Conservation (phyloP, 176 grass and related monocot species). For the Pontederia crassipes region DNA sequence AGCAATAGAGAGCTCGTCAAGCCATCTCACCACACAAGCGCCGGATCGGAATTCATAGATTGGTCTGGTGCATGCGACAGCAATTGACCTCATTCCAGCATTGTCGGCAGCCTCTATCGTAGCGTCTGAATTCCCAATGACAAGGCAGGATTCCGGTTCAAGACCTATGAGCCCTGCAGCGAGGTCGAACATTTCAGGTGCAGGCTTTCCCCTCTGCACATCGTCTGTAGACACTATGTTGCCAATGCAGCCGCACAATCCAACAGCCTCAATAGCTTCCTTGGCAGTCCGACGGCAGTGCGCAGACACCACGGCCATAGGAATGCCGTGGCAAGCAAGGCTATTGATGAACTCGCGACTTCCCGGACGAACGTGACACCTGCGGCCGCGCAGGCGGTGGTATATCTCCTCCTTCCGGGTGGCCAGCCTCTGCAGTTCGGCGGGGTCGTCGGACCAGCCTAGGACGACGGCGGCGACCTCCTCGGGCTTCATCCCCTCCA, state of each 20-base stretch:
- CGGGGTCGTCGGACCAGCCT: slow-evolving; percentile 48
- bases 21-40: slow-evolving; percentile 70
- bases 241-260: slow-evolving; percentile 57
- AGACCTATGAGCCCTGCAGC: slow-evolving; percentile 45
- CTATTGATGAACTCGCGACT: slow-evolving; percentile 54
- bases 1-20: slow-evolving; percentile 62
- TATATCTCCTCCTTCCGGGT: slow-evolving; percentile 58
- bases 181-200: slow-evolving; percentile 58
- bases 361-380: slow-evolving; percentile 34
- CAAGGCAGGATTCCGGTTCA: slow-evolving; percentile 50
- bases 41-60: slow-evolving; percentile 60
- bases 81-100: slow-evolving; percentile 76
- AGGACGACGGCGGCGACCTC: slow-evolving; percentile 60
- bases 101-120: slow-evolving; percentile 34
- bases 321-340: slow-evolving; percentile 42
- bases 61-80: slow-evolving; percentile 40
- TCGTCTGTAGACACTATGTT: slow-evolving; percentile 44
- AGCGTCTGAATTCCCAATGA: slow-evolving; percentile 55
- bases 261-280: slow-evolving; percentile 52
- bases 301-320: slow-evolving; percentile 38
- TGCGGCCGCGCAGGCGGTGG: slow-evolving; percentile 20
- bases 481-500: slow-evolving; percentile 63
- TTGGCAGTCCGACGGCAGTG: slow-evolving; percentile 28
- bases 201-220: slow-evolving; percentile 48
- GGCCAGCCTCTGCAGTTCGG: slow-evolving; percentile 43